Percentiles rank a stretch among this genome's conserved stretches.
Evolutionary conservation across 768 basidiomycete species (phyloP).

Genomic region (Tricholoma sp.): DNA sequence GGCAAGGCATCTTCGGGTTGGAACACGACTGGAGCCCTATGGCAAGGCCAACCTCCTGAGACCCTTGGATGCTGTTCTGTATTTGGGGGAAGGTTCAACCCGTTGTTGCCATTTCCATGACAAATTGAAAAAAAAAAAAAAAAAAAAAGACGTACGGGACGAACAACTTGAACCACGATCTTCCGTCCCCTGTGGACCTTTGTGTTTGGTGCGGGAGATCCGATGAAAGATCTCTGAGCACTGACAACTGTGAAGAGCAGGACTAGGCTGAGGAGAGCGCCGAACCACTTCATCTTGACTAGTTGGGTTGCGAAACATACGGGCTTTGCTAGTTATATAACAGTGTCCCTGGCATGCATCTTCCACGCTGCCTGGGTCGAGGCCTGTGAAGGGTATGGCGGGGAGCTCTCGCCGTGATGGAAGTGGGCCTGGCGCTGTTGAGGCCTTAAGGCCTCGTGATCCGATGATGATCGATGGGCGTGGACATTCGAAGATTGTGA

Average conservation of each 20-base stretch:
- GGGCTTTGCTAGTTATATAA: not conserved
- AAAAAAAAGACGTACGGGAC: slow-evolving; percentile 33
- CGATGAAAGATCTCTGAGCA: slow-evolving; percentile 24
- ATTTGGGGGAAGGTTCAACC: not conserved
- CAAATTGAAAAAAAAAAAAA: too few species aligned
- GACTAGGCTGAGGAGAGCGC: slow-evolving; percentile 3
- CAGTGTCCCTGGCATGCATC: not conserved
- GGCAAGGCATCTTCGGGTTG: slow-evolving; percentile 13
- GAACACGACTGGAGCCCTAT: slow-evolving; percentile 37
- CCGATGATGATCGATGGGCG: too few species aligned
- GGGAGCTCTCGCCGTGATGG: not conserved
- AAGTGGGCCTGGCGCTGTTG: not conserved
- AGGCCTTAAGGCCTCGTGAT: too few species aligned
- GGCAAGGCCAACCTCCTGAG: slow-evolving; percentile 39
- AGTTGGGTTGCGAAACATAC: not conserved
- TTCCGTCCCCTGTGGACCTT: slow-evolving; percentile 22
- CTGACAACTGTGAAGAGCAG: slow-evolving; percentile 3
- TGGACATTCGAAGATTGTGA: not conserved
- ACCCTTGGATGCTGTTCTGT: slow-evolving; percentile 34
- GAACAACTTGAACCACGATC: slow-evolving; percentile 31
- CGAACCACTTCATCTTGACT: not conserved
- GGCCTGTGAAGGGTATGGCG: not conserved
- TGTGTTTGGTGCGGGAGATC: slow-evolving; percentile 24
- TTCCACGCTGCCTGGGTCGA: not conserved
- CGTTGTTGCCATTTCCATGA: not conserved